phyloP scores from a whole-genome alignment of 2,329 filamentous ascomycete genomes.

The Leptographium lundbergii region DNA sequence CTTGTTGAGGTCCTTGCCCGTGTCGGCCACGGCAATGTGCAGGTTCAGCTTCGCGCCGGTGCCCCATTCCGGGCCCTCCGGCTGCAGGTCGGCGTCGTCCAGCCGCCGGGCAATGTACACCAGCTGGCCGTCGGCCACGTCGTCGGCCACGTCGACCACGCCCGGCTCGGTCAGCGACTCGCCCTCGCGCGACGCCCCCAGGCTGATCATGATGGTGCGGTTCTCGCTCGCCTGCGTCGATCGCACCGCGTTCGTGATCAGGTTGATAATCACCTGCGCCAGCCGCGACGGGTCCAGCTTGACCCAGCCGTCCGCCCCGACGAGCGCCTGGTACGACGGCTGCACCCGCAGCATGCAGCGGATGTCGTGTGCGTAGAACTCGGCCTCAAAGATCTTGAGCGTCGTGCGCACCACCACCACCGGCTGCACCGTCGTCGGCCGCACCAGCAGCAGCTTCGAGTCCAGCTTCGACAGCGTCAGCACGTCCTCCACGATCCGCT shows the following conservation, averaged over 20 bases:
- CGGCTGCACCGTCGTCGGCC: slow-evolving; percentile 56
- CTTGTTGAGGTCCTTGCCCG: slow-evolving; percentile 55
- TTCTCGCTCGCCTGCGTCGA: slow-evolving; percentile 49
- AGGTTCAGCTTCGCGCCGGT: slow-evolving; percentile 58
- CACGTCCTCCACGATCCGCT: slow-evolving; percentile 62
- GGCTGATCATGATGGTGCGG: slow-evolving; percentile 47
- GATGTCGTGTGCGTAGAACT: slow-evolving; percentile 60
- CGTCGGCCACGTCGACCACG: not conserved
- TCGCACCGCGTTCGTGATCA: slow-evolving; percentile 57
- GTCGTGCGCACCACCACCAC: slow-evolving; percentile 50
- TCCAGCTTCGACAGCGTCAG: slow-evolving; percentile 64
- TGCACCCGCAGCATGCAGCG: slow-evolving; percentile 57
- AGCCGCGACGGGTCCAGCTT: slow-evolving; percentile 64
- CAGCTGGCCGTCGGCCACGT: slow-evolving; percentile 23
- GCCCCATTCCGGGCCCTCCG: slow-evolving; percentile 54
- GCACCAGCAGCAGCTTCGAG: slow-evolving; percentile 58
- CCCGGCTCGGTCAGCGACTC: not conserved
- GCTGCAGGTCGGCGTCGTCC: slow-evolving; percentile 28
- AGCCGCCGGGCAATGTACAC: slow-evolving; percentile 35
- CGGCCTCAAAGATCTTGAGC: slow-evolving; percentile 67
- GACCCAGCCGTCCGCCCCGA: slow-evolving; percentile 50
- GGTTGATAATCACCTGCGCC: slow-evolving; percentile 62
- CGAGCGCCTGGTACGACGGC: slow-evolving; percentile 49
- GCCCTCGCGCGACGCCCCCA: slow-evolving; percentile 42
- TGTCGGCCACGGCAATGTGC: slow-evolving; percentile 60